Percentiles rank a stretch among this genome's conserved stretches.
Conservation (phyloP, 306 rosid species). For the Rosa lucieae region DNA sequence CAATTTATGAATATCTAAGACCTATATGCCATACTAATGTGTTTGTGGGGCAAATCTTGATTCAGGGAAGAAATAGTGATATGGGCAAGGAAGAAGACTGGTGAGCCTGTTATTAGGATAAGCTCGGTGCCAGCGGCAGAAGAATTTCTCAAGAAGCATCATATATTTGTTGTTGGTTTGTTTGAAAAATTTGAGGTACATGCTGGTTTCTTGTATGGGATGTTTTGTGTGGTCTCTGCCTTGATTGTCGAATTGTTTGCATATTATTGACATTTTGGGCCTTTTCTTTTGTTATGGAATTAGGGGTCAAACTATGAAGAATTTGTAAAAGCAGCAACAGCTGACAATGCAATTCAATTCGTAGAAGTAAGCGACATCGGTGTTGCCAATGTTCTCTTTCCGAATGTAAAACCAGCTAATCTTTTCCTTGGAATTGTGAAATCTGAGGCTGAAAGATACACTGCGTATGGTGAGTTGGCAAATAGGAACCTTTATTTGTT, state of each 20-base stretch:
- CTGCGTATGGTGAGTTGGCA: constrained; percentile 66
- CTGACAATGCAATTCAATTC: constrained; percentile 78
- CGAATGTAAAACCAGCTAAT: constrained; percentile 42
- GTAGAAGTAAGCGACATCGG: constrained; percentile 56
- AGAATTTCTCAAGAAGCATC: constrained; percentile 59
- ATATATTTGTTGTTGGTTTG: constrained; percentile 56
- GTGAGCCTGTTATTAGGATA: constrained; percentile 62
- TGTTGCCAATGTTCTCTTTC: constrained; percentile 74
- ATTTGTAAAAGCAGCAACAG: constrained; percentile 67
- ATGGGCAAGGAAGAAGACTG: constrained; percentile 82
- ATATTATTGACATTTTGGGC: not conserved
- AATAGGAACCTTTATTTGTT: constrained; percentile 3
- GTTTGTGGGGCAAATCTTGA: constrained; percentile 21
- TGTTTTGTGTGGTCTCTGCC: not conserved
- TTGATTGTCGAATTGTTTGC: not conserved
- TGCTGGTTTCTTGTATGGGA: not conserved
- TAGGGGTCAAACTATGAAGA: constrained; percentile 76
- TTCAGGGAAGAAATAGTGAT: constrained; percentile 86
- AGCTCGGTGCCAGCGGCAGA: constrained; percentile 53
- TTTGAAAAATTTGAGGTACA: constrained; percentile 72
- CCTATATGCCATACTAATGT: not conserved
- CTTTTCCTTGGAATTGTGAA: constrained; percentile 74
- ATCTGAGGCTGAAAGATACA: constrained; percentile 81
- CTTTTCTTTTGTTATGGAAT: constrained; percentile 20
- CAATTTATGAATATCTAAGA: not conserved